Percentiles rank a stretch among this genome's conserved stretches.
Conservation (phyloP, 768 basidiomycete species). For the Hygrocybe coccinea region DNA sequence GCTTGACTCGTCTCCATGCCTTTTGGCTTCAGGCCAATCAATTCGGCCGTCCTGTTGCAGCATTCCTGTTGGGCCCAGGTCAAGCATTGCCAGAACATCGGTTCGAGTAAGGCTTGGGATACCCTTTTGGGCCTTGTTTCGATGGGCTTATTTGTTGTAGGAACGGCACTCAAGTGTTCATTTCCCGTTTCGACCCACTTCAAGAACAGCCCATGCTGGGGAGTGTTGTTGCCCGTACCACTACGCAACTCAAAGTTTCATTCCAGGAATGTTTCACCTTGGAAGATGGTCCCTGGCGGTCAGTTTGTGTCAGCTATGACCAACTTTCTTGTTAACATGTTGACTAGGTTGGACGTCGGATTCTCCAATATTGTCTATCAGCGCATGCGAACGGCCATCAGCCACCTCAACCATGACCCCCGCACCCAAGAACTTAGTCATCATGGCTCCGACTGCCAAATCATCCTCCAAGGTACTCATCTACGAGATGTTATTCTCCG, state of each 20-base stretch:
- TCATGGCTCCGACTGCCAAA: conserved; percentile 36
- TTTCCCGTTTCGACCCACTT: conserved; percentile 61
- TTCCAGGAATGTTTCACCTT: conserved; percentile 48
- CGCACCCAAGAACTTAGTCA: conserved; percentile 31
- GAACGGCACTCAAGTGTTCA: conserved; percentile 62
- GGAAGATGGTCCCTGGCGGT: conserved; percentile 50
- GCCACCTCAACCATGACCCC: conserved; percentile 53
- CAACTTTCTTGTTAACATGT: background rate
- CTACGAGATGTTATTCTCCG: conserved; percentile 68
- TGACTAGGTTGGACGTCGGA: conserved; percentile 55
- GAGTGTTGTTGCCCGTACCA: conserved; percentile 45
- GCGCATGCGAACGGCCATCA: conserved; percentile 67
- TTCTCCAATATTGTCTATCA: conserved; percentile 59
- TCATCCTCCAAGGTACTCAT: conserved; percentile 63
- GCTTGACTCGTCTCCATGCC: conserved; percentile 57
- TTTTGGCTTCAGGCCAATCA: conserved; percentile 65
- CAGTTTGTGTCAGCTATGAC: background rate
- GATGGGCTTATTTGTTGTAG: conserved; percentile 33
- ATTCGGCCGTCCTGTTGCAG: conserved; percentile 62
- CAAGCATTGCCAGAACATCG: conserved; percentile 56
- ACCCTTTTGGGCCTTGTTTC: conserved; percentile 2
- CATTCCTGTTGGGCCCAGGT: conserved; percentile 62
- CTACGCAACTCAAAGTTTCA: conserved; percentile 52
- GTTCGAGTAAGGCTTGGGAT: conserved; percentile 59
- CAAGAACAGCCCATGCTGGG: conserved; percentile 51